Evolutionary conservation across 495 filamentous ascomycete species (phyloP).

Genomic region (Evernia prunastri): DNA sequence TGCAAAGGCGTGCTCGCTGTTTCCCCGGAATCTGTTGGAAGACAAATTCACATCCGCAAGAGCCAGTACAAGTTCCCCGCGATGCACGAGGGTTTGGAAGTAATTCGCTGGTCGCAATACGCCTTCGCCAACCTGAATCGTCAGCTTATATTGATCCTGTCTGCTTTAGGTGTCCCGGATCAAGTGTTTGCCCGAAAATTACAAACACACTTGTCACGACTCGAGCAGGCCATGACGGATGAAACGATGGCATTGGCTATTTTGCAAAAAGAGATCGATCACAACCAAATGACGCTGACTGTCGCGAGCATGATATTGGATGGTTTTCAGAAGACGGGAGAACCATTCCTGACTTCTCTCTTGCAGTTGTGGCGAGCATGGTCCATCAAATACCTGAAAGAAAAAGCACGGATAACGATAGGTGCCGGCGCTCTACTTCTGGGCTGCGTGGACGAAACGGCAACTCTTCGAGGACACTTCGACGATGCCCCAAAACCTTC

Average conservation of each 20-base stretch:
- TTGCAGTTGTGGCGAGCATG: constrained; percentile 72
- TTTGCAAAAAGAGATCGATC: constrained; percentile 71
- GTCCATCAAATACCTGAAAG: constrained; percentile 80
- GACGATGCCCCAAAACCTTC: constrained; percentile 19
- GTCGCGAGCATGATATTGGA: constrained; percentile 68
- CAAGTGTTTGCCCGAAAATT: constrained; percentile 62
- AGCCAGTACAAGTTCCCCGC: constrained; percentile 87
- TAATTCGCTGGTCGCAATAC: constrained; percentile 72
- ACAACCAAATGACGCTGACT: constrained; percentile 69
- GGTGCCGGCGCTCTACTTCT: constrained; percentile 79
- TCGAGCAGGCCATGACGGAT: constrained; percentile 62
- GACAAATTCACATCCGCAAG: constrained; percentile 66
- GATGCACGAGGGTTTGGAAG: constrained; percentile 64
- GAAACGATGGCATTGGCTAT: constrained; percentile 53
- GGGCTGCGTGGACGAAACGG: constrained; percentile 84
- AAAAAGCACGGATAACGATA: constrained; percentile 82
- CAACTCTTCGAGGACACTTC: constrained; percentile 63
- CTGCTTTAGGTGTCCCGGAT: constrained; percentile 65
- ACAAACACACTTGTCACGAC: constrained; percentile 52
- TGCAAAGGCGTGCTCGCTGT: constrained; percentile 82
- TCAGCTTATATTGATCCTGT: constrained; percentile 81
- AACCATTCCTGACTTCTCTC: constrained; percentile 77
- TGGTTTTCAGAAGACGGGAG: constrained; percentile 68
- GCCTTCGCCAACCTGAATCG: constrained; percentile 74
- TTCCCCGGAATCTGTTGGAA: constrained; percentile 52